Evolutionary conservation across 2,329 filamentous ascomycete genomes (phyloP).

Genomic region (Paraphaeosphaeria sporulosa): DNA sequence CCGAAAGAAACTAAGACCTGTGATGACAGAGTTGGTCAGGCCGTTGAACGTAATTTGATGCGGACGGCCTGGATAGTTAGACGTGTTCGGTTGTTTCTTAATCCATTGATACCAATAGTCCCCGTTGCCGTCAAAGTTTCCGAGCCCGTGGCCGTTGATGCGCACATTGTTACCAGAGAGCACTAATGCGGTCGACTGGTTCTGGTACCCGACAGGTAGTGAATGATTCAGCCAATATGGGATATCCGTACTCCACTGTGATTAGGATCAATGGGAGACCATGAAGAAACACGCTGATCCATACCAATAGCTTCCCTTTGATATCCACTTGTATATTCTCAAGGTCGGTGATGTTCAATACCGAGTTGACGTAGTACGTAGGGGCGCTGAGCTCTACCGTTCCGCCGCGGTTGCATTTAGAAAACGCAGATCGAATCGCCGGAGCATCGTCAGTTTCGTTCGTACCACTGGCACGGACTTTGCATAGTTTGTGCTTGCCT

Average conservation of each 20-base stretch:
- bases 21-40: conserved; percentile 58
- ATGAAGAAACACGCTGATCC: neutral
- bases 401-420: conserved; percentile 28
- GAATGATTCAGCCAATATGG: conserved; percentile 27
- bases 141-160: conserved; percentile 57
- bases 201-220: conserved; percentile 25
- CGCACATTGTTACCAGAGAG: conserved; percentile 60
- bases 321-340: conserved; percentile 37
- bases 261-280: neutral
- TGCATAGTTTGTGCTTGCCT: conserved; percentile 21
- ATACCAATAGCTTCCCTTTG: conserved; percentile 30
- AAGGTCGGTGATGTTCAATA: conserved; percentile 32
- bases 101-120: conserved; percentile 66
- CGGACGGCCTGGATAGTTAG: conserved; percentile 52
- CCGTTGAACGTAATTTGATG: conserved; percentile 61
- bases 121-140: conserved; percentile 66
- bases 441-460: conserved; percentile 34
- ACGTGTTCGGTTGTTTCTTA: conserved; percentile 32
- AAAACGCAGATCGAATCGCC: conserved; percentile 36
- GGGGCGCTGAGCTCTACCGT: conserved; percentile 30
- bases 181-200: conserved; percentile 26
- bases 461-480: conserved; percentile 24
- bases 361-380: conserved; percentile 34
- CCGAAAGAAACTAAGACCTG: conserved; percentile 60
- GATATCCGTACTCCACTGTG: conserved; percentile 23